Evolutionary conservation across 2,329 filamentous ascomycete species (phyloP).

Genomic region (Exophiala oligosperma): DNA sequence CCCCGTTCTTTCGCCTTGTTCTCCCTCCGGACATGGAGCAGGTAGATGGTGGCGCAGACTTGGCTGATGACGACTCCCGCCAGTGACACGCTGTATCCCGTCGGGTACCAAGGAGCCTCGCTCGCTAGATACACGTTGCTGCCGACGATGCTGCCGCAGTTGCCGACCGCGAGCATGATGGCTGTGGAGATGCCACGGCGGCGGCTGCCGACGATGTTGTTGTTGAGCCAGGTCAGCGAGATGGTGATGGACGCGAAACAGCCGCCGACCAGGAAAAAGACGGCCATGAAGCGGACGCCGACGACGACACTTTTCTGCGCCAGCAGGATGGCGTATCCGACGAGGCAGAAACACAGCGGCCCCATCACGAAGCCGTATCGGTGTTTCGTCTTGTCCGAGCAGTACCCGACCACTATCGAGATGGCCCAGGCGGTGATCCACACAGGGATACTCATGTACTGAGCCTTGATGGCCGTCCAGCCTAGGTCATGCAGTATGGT

Average conservation of each 20-base stretch:
- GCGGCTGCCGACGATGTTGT: constrained; percentile 31
- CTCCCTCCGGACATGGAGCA: not conserved
- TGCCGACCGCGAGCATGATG: constrained; percentile 46
- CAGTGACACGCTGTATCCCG: constrained; percentile 37
- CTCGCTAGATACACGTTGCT: constrained; percentile 44
- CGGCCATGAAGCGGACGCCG: constrained; percentile 29
- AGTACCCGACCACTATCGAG: constrained; percentile 29
- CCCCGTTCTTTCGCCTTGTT: not conserved
- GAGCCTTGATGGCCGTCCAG: constrained; percentile 29
- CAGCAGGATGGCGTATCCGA: constrained; percentile 34
- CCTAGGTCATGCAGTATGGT: constrained; percentile 22
- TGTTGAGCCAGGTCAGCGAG: constrained; percentile 32
- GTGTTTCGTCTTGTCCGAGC: constrained; percentile 30
- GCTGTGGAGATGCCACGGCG: constrained; percentile 34
- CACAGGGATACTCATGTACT: constrained; percentile 36
- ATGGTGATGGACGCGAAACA: constrained; percentile 36
- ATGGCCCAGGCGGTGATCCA: constrained; percentile 31
- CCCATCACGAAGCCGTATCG: constrained; percentile 36
- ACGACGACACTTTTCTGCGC: constrained; percentile 23
- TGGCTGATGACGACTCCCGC: not conserved
- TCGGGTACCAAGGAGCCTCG: constrained; percentile 40
- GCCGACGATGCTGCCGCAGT: constrained; percentile 46
- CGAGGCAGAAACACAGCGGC: constrained; percentile 31
- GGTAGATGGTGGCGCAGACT: not conserved
- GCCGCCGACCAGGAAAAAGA: constrained; percentile 29